Evolutionary conservation across 257 asterid genomes (phyloP).

Genomic region (Nicotiana obtusifolia): DNA sequence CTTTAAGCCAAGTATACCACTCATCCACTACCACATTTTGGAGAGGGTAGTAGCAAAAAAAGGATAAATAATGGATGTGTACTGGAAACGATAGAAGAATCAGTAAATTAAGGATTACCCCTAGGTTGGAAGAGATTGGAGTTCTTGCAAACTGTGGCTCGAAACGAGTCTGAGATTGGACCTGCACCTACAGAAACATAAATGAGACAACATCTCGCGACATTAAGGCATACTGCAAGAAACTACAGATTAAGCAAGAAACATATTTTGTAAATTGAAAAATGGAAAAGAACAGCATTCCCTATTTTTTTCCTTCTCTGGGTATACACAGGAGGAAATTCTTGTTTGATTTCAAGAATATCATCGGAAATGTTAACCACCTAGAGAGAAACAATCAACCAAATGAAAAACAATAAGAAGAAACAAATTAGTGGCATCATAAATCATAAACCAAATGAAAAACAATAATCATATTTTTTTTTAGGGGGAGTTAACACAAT

Average conservation of each 20-base stretch:
- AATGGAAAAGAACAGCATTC: neutral
- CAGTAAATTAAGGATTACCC: conserved; percentile 15
- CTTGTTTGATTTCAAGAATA: conserved; percentile 27
- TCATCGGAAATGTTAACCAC: conserved; percentile 49
- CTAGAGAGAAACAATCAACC: conserved; percentile 26
- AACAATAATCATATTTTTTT: neutral
- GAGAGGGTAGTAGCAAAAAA: neutral
- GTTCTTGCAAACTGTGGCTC: conserved; percentile 41
- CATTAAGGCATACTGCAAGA: neutral
- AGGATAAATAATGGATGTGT: neutral
- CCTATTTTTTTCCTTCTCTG: no score
- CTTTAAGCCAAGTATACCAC: no score
- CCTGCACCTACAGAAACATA: conserved; percentile 18
- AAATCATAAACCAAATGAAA: neutral
- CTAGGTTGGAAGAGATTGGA: conserved; percentile 47
- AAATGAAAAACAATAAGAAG: neutral
- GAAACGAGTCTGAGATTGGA: conserved; percentile 39
- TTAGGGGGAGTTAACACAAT: no score
- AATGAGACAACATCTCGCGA: neutral
- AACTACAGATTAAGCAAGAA: neutral
- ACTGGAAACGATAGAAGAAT: neutral
- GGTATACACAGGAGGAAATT: no score
- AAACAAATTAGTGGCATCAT: neutral
- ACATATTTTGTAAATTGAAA: neutral
- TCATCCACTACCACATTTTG: neutral